These are phyloP conservation scores for Heritiera littoralis DNA, from an alignment of 345 rosid genomes.

Conservation along the genomic window DNA sequence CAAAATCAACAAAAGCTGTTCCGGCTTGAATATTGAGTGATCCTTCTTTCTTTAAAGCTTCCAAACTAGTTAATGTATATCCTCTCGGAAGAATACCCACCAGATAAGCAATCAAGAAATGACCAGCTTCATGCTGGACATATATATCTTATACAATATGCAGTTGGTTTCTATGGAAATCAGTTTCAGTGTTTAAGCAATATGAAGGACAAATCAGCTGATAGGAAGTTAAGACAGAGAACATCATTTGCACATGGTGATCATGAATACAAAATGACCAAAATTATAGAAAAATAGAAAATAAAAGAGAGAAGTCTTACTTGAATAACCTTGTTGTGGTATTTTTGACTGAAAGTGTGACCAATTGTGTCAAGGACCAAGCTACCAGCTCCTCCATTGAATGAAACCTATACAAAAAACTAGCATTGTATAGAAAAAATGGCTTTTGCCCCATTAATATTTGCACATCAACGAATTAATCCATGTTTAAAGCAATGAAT, in stretches of 20 bases:
- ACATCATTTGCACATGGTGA: neutral
- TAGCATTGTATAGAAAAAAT: neutral
- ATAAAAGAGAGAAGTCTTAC: constrained; percentile 35
- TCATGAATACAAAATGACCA: neutral
- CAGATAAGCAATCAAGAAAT: constrained; percentile 87
- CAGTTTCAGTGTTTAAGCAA: neutral
- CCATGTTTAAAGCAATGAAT: neutral
- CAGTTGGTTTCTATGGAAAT: neutral
- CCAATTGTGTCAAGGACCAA: constrained; percentile 85
- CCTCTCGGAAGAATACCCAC: constrained; percentile 80
- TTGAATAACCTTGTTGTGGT: constrained; percentile 81
- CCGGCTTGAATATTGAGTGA: constrained; percentile 94
- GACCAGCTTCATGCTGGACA: constrained; percentile 96
- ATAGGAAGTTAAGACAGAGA: neutral
- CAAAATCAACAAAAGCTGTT: constrained; percentile 83
- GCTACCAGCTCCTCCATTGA: constrained; percentile 80
- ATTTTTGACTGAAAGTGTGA: constrained; percentile 71
- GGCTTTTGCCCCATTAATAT: neutral
- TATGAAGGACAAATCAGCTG: neutral
- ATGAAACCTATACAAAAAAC: constrained; percentile 54
- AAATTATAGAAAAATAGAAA: neutral
- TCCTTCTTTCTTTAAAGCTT: constrained; percentile 85
- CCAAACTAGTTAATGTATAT: constrained; percentile 72
- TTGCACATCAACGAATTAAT: neutral
- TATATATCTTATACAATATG: neutral